phyloP scores from a whole-genome alignment of 2,329 filamentous ascomycete species.

The Hymenoscyphus linearis region DNA sequence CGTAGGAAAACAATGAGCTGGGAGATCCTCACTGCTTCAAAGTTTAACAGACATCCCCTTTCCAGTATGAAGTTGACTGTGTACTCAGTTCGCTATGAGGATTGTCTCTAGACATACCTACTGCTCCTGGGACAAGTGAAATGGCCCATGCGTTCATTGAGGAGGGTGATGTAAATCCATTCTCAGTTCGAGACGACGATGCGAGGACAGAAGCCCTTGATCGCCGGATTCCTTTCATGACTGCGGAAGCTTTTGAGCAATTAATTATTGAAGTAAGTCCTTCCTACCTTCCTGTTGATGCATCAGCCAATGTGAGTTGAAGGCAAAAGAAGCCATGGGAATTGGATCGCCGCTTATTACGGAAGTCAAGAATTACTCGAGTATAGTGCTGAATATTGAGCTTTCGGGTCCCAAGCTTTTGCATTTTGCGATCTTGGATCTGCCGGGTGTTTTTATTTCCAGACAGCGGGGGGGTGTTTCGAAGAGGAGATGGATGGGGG shows the following conservation, averaged over 20 bases:
- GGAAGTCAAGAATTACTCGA: constrained; percentile 34
- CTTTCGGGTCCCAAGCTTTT: constrained; percentile 34
- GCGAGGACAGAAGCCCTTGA: constrained; percentile 17
- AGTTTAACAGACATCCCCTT: constrained; percentile 37
- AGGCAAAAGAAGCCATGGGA: constrained; percentile 29
- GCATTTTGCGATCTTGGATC: constrained; percentile 36
- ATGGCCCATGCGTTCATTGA: constrained; percentile 32
- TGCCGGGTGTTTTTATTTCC: constrained; percentile 33
- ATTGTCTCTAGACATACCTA: constrained; percentile 32
- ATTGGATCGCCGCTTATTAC: constrained; percentile 25
- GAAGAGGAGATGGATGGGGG: constrained; percentile 30
- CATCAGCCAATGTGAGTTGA: background rate
- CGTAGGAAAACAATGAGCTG: constrained; percentile 35
- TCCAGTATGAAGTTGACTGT: constrained; percentile 30
- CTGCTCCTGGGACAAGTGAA: constrained; percentile 27
- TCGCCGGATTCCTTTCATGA: constrained; percentile 19
- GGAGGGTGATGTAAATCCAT: constrained; percentile 12
- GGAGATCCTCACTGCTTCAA: constrained; percentile 36
- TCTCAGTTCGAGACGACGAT: constrained; percentile 22
- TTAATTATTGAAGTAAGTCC: constrained; percentile 31
- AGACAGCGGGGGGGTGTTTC: constrained; percentile 27
- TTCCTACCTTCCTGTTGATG: background rate
- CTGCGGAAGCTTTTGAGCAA: constrained; percentile 27
- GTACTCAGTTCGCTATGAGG: constrained; percentile 36
- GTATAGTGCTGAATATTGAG: constrained; percentile 36